Base-by-base conservation (phyloP, 2,329 filamentous ascomycete genomes). In the Zymoseptoria pseudotritici region DNA sequence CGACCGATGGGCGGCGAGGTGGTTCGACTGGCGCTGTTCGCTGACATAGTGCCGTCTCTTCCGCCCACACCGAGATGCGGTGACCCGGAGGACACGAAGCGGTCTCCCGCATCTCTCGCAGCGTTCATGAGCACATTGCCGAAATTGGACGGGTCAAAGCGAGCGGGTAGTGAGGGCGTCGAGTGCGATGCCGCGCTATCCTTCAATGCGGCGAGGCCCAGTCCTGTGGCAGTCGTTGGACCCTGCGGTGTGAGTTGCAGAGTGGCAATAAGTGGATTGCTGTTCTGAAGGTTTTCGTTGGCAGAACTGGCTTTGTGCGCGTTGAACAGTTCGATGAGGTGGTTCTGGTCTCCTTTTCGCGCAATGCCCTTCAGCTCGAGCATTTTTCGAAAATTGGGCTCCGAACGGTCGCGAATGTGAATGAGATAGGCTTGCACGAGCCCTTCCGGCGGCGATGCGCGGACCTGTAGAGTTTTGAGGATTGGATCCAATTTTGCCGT, bases 401-500 rank as follows among this genome's bases (percentile, higher is more conserved):
- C 94, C 64, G 89, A 96, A 58, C 89, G 87, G 79, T 99, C 94
- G 66, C 86, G 91, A 65, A 99, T 94, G 76, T 97, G 94, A 74
- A 97, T 96, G 36, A 99, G 86, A 73, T 99, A 99, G 36, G 94
- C 94, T 77, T 97, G 93, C 0, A 99, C 92, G 3, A 99, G 84
- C 1, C 90, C 93, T 78, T 99, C 94, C 0, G 93, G 89, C 0
- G 94, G 94, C 4, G 89, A 90, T 2, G 92, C 86, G 26, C 90
- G 90, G 54, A 99, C 93, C 79, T 99, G 94, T 2, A 99, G 83
- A 2, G 94, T 97, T 76, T 99, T 99, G 68, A 99, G 87, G 21
- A 99, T 83, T 0, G 91, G 89, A 70, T 97, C 93, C 65, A 97
- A 87, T 66, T 91, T 90, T 60, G 86, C 85, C 82, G 96, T 94